A percentile compares a stretch with the other conserved stretches of the same genome.
Evolutionary conservation across 1,284 basidiomycete genomes (phyloP).

Genomic region (Microbotryum scabiosae): DNA sequence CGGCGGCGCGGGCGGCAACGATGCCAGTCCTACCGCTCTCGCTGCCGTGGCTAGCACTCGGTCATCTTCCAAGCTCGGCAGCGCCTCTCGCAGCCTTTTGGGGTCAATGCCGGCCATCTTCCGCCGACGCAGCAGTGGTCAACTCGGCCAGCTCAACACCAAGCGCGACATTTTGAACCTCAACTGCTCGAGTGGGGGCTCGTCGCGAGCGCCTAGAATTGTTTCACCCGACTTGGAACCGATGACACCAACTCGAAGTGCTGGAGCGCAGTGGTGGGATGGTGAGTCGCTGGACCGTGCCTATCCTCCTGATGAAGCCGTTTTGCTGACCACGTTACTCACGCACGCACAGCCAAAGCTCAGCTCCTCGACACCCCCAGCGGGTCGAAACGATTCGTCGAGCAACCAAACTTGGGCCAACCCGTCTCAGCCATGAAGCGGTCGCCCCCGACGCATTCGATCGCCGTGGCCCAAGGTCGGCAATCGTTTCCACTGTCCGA

Average conservation of each 20-base stretch:
- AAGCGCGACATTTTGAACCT: too few species aligned
- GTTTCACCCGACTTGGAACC: constrained; percentile 10
- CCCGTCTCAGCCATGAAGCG: constrained; percentile 8
- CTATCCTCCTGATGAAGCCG: too few species aligned
- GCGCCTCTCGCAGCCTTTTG: too few species aligned
- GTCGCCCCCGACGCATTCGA: constrained; percentile 7
- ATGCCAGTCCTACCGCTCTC: too few species aligned
- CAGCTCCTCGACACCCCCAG: constrained; percentile 27
- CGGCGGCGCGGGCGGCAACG: too few species aligned
- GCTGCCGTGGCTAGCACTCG: too few species aligned
- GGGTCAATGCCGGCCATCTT: constrained; percentile 22
- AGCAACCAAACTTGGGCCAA: constrained; percentile 18
- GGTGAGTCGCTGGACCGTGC: constrained; percentile 4
- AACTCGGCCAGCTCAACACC: constrained; percentile 13
- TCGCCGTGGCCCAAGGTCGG: constrained; percentile 7
- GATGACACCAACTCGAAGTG: constrained; percentile 30
- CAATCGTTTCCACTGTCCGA: constrained; percentile 25
- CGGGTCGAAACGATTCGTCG: constrained; percentile 11
- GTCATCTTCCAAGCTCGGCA: too few species aligned
- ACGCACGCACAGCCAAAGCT: constrained; percentile 5
- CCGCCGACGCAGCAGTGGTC: constrained; percentile 31
- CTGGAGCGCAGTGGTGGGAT: constrained; percentile 10
- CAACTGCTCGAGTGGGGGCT: constrained; percentile 12
- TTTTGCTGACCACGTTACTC: neutral
- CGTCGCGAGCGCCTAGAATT: too few species aligned